Percentiles rank a stretch among this genome's conserved stretches.
Evolutionary conservation across 768 basidiomycete species (phyloP).

Genomic region (Boletus insuetus): DNA sequence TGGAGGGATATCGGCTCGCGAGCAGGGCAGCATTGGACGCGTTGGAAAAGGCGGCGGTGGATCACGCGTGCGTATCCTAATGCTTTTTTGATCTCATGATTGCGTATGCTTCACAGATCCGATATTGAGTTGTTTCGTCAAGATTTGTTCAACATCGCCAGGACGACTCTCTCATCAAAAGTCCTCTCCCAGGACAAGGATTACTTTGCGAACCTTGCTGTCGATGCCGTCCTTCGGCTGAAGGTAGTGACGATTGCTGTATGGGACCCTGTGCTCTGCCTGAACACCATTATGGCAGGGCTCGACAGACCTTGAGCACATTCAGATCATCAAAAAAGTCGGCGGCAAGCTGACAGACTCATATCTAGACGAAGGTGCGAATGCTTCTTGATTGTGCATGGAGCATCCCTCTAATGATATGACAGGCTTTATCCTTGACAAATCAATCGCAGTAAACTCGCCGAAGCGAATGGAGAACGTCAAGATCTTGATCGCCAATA

Average conservation of each 20-base stretch:
- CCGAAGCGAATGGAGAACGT: slow-evolving; percentile 94
- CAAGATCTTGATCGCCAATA: slow-evolving; percentile 96
- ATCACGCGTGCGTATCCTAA: slow-evolving; percentile 67
- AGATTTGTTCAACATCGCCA: slow-evolving; percentile 95
- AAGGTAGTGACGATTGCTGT: slow-evolving; percentile 49
- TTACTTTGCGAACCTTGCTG: slow-evolving; percentile 97
- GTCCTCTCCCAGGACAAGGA: slow-evolving; percentile 96
- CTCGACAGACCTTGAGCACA: slow-evolving; percentile 94
- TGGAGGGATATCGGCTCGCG: slow-evolving; percentile 95
- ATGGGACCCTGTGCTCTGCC: neutral
- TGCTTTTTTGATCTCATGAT: neutral
- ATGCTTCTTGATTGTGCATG: neutral
- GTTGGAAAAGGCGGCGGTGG: slow-evolving; percentile 75
- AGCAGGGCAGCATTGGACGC: slow-evolving; percentile 81
- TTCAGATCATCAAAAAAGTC: slow-evolving; percentile 99
- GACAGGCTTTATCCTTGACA: slow-evolving; percentile 95
- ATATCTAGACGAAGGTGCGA: slow-evolving; percentile 90
- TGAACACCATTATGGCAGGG: slow-evolving; percentile 51
- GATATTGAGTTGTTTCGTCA: slow-evolving; percentile 75
- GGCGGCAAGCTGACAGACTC: slow-evolving; percentile 98
- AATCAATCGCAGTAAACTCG: slow-evolving; percentile 89
- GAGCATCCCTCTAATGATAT: neutral
- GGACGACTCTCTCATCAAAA: slow-evolving; percentile 94
- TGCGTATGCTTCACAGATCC: slow-evolving; percentile 41
- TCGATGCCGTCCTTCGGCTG: slow-evolving; percentile 90